Base-by-base conservation (phyloP, 2,329 filamentous ascomycete species). In the Colletotrichum eremochloae region DNA sequence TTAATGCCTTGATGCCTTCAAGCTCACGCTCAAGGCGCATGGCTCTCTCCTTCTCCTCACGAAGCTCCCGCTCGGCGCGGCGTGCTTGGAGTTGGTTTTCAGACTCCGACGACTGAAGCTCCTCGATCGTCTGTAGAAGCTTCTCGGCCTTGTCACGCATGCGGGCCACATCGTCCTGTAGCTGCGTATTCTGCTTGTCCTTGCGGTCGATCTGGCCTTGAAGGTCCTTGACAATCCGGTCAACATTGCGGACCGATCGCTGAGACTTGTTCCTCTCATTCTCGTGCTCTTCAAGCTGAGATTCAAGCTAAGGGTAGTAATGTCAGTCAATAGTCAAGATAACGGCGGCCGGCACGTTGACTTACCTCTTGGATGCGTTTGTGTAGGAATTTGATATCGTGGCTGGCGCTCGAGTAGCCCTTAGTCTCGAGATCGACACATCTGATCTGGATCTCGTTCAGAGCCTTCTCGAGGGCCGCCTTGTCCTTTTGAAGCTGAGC, bases 391-490 rank as follows among this genome's bases (percentile, higher is more conserved):
- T 96, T 93, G 76, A 98, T 94, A 82, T 98, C 96, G 78, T 97
- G 94, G 81, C 95, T 97, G 33, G 94, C 94, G 75, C 92, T 97
- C 29, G 95, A 96, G 83, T 97, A 98, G 65, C 95, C 95, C 86
- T 98, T 98, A 55, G 96, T 98, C 84, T 99, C 96, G 11, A 98
- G 87, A 80, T 98, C 96, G 64, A 99, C 92, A 68, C 97, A 90
- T 79, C 91, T 91, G 65, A 98, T 89, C 82, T 98, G 96, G 36
- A 96, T 87, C 81, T 99, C 96, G 81, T 95, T 97, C 63, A 97
- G 86, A 67, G 89, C 90, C 86, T 97, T 98, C 84, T 98, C 96
- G 53, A 99, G 85, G 0, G 89, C 89, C 3, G 93, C 94, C 84
- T 98, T 98, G 76, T 97, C 94, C 80, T 95, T 95, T 81, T 96